Base-by-base conservation (phyloP, 1,284 basidiomycete genomes). In the Gastroboletus turbinatus region DNA sequence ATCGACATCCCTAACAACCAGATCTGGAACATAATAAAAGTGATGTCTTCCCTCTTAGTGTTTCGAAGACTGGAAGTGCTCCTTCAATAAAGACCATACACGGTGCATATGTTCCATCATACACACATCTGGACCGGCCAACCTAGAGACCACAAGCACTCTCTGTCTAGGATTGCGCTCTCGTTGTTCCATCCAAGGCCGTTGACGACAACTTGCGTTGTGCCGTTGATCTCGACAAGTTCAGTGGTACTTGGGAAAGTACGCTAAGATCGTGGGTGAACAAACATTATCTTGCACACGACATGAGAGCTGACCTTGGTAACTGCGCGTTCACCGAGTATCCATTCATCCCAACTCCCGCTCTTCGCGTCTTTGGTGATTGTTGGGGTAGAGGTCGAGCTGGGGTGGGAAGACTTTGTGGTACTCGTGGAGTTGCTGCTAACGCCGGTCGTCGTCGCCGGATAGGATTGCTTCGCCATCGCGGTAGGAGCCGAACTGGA, bases 1-100 rank as follows among this genome's bases (percentile, higher is more conserved):
- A 88, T 62, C 5, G 88, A 90, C 84, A 92, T 88, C 36, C 86
- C 88, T 23, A 92, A 74, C 2, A 90, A 82, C 90, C 90, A 92
- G 55, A 89, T 74, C 62, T 91, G 88, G 75, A 91, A 92, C 11
- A 79, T 78, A 48, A 91, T 84, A 68, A 91, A 90, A 16, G 85
- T 79, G 57, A 89, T 73, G 64, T 92, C 90, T 66, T 91, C 88
- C 25, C 90, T 84, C 65, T 88, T 82, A 21, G 87, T 89, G 66
- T 90, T 82, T 53, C 76, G 75, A 50, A 91, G 76, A 32, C 88
- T 90, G 58, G 21, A 58, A 55, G 25, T 45, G 42, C 55, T 44
- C 19, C 23, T 46, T 61, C 42, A 46, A 40, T 38, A 48, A 43
- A 33, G 2, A 38, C 9, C 10, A 27, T 23, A 5, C 25, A 39